Conservation (phyloP, 1,284 basidiomycete genomes). For the Apiotrichum gracile region DNA sequence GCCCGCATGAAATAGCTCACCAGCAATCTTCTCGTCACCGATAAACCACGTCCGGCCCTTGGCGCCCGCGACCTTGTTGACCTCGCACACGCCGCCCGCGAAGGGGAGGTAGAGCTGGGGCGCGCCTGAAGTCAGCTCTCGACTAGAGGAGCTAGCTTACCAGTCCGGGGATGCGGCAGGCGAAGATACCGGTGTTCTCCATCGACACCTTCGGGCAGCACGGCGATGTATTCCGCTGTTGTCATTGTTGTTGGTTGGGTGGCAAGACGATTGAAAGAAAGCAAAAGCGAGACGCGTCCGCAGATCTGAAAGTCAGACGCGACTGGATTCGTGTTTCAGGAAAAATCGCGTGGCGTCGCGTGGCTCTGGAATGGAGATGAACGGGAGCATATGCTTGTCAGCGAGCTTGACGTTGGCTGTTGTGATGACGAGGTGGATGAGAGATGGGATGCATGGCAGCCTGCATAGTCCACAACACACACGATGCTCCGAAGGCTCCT, state of each 20-base stretch:
- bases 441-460: not conserved
- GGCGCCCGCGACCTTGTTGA: constrained; percentile 29
- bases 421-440: not conserved
- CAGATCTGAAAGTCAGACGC: too few species aligned
- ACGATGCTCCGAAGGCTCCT: not conserved
- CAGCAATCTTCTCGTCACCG: constrained; percentile 30
- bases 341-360: too few species aligned
- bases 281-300: not conserved
- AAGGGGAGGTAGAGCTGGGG: constrained; percentile 39
- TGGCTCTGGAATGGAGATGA: too few species aligned
- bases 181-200: constrained; percentile 32
- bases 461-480: not conserved
- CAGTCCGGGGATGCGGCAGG: constrained; percentile 42
- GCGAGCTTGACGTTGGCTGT: not conserved
- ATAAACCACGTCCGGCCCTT: constrained; percentile 41
- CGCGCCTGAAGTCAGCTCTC: constrained; percentile 19
- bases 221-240: constrained; percentile 27
- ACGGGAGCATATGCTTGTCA: too few species aligned
- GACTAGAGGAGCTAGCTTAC: constrained; percentile 10
- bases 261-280: not conserved
- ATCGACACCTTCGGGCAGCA: constrained; percentile 28
- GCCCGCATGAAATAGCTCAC: constrained; percentile 15
- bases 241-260: not conserved
- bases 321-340: too few species aligned
- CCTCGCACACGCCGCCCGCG: constrained; percentile 24